Base-by-base conservation (phyloP, 208 protist species). In the Trypanosoma boissoni region DNA sequence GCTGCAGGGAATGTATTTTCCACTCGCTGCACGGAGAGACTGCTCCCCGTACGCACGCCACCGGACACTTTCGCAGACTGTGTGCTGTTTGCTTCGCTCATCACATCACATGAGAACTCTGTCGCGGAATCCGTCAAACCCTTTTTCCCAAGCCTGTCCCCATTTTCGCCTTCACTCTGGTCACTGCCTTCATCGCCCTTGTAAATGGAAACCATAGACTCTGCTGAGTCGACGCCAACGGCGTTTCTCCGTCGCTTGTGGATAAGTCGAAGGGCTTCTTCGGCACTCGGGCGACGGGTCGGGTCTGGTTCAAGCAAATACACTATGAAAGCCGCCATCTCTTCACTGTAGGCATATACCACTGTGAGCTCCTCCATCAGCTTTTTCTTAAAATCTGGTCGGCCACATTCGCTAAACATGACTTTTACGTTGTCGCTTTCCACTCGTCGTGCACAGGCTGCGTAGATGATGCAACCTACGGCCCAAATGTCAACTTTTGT, bases 401-500 rank as follows among this genome's bases (percentile, higher is more conserved):
- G 50, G n/a, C 49, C 42, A 49, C 59, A 71, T 29, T 88, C 81
- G 31, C 65, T 78, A 59, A 88, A 82, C 81, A 85, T 88, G 26
- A 88, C 74, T 41, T 74, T 69, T 20, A 83, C 77, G 57, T 79
- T 82, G 53, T 57, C 51, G 37, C 58, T 71, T 36, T 83, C 76
- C n/a, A 83, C 80, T 12, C 76, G 69, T 46, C 75, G 70, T 9
- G 66, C 58, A 58, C 77, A 85, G 21, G 83, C 64, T 66, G 86
- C 81, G 63, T 92, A 95, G 6, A 99, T 95, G 63, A 99, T 99
- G 75, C 97, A 99, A 24, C 98, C 99, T 21, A 98, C 80, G 3
- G 95, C 96, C 98, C 99, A 99, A 28, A 99, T 90, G 74, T 99
- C 99, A 37, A 99, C 95, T 16, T 97, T 88, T 2, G 95, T 97